Evolutionary conservation across 208 protist species (phyloP), one percentile per base, ranked within the genome.

Genomic region (Acanthamoeba sp.): DNA sequence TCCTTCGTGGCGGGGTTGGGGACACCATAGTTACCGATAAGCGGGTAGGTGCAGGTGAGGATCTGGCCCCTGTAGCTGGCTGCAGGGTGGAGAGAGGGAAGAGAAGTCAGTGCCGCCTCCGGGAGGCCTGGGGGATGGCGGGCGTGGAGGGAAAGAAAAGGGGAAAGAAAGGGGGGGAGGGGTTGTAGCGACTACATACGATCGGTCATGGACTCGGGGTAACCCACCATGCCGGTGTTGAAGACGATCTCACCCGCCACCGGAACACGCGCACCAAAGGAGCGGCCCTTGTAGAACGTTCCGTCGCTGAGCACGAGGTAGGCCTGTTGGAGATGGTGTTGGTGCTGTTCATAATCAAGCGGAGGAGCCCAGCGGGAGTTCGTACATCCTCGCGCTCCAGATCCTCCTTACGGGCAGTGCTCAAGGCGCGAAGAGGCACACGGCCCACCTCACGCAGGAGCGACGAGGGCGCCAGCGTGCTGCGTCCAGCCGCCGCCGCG

Each of bases 21-120:
- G 36, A 99, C 97, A 90, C 99, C 99, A 94, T 99, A 99, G 97
- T 99, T 99, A 78, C 99, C 99, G 50, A 99, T 98, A 94, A 99
- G 97, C 24, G 99, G 99, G 62, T 98, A 99, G 18, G 99, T 99
- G n/a, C 99, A 96, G 14, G 99, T 98, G 22, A 99, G 97, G 88
- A 99, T 99, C 95, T 99, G 99, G 32, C 98, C 99, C 4, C 98
- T 94, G 97, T 99, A 99, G 16, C 99, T 99, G 3, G 99, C 18
- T 99, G 95, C 7, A 73, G 96, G 95, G 12, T 99, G 99, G 3
- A 97, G 4, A 50, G 45, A 50, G 1, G 12, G 45, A 97, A 16
- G 95, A 94, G 14, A n/a, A n/a, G n/a, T n/a, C n/a, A n/a, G n/a
- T n/a, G n/a, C n/a, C n/a, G n/a, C n/a, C n/a, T n/a, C n/a, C n/a